These are phyloP conservation scores for Corchorus capsularis DNA, from an alignment of 345 rosid genomes.

Conservation along the genomic window DNA sequence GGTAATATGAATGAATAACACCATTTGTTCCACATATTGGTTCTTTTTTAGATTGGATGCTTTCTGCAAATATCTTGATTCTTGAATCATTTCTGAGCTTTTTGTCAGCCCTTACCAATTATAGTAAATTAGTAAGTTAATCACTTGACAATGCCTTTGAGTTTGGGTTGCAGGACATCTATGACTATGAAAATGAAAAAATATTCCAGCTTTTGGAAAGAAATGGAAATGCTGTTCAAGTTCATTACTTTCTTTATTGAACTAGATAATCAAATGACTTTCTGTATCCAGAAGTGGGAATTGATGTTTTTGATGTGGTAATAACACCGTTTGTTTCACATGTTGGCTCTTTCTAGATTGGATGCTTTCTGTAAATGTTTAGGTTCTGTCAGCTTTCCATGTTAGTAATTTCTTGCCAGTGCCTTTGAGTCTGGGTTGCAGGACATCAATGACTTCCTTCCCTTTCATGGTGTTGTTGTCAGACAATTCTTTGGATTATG, in stretches of 20 bases:
- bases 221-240: neutral
- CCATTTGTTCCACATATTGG: neutral
- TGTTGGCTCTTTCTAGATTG: neutral
- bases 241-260: no score
- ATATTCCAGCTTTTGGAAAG: neutral
- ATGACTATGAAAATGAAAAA: neutral
- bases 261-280: no score
- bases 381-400: neutral
- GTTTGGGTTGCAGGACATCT: neutral
- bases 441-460: neutral
- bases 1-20: neutral
- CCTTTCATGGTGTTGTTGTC: neutral
- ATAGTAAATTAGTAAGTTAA: no score
- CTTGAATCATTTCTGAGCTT: neutral
- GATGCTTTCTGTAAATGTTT: neutral
- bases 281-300: slow-evolving; percentile 13
- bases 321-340: neutral
- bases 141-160: neutral
- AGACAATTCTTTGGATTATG: neutral
- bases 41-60: neutral
- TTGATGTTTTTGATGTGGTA: neutral
- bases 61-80: neutral
- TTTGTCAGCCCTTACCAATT: neutral
- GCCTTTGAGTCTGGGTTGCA: slow-evolving; percentile 1
- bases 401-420: neutral